Evolutionary conservation across 2,329 filamentous ascomycete genomes (phyloP).

Genomic region (Ophiostoma himal-ulmi): DNA sequence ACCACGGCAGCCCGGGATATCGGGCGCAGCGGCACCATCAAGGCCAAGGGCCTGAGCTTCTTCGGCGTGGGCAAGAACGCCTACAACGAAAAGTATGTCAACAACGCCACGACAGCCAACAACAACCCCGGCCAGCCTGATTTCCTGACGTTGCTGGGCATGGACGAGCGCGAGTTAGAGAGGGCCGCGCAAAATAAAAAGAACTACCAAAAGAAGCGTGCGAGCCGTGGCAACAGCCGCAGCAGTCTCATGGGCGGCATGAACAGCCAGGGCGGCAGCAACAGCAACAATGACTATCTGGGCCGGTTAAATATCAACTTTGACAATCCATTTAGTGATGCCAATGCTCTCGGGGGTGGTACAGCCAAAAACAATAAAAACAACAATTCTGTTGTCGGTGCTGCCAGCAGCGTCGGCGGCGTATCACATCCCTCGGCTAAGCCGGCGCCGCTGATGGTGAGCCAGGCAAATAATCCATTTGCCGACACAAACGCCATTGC

Average conservation of each 20-base stretch:
- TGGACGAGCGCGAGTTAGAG: constrained; percentile 40
- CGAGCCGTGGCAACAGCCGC: constrained; percentile 20
- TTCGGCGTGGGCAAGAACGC: not conserved
- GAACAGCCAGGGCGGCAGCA: constrained; percentile 10
- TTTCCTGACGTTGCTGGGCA: constrained; percentile 40
- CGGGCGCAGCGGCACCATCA: not conserved
- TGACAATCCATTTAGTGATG: constrained; percentile 45
- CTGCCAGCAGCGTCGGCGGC: constrained; percentile 29
- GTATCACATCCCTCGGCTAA: not conserved
- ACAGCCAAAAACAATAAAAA: not conserved
- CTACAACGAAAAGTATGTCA: not conserved
- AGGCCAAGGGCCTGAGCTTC: not conserved
- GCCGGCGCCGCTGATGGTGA: not conserved
- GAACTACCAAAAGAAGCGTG: constrained; percentile 26
- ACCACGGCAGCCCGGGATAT: not conserved
- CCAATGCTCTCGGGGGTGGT: constrained; percentile 33
- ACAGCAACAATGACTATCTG: constrained; percentile 18
- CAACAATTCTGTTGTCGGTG: constrained; percentile 24
- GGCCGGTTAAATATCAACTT: constrained; percentile 28
- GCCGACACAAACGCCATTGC: constrained; percentile 43
- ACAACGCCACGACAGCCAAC: constrained; percentile 31
- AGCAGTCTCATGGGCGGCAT: constrained; percentile 12
- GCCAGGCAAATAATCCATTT: constrained; percentile 43
- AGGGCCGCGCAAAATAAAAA: constrained; percentile 36
- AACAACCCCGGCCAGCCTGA: constrained; percentile 37